A percentile compares a stretch with the other conserved stretches of the same genome.
Evolutionary conservation across 2,329 filamentous ascomycete genomes (phyloP).

Genomic region (Ceratocystis harringtonii): DNA sequence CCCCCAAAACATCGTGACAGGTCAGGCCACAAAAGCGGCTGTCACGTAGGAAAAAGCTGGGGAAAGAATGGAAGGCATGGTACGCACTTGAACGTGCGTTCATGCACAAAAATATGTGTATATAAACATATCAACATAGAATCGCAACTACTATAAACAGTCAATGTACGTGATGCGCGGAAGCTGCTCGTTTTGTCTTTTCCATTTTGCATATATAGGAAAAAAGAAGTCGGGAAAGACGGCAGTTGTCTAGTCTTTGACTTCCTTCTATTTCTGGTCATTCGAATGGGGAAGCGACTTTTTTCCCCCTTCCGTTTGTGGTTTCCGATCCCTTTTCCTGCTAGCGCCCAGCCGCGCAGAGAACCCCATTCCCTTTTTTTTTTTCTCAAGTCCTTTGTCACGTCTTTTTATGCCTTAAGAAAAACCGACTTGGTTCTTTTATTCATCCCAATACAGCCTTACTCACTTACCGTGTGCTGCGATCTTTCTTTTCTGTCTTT

Average conservation of each 20-base stretch:
- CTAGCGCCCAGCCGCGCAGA: not conserved
- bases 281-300: not conserved
- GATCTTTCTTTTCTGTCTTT: not conserved
- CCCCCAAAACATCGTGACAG: no score
- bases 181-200: no score
- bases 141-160: no score
- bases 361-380: not conserved
- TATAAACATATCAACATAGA: no score
- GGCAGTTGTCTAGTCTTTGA: not conserved
- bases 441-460: slow-evolving; percentile 18
- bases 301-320: slow-evolving; percentile 6
- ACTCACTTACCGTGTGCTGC: not conserved
- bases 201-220: not conserved
- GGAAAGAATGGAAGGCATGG: no score
- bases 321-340: slow-evolving; percentile 3
- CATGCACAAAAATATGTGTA: no score
- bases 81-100: no score
- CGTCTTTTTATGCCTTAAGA: not conserved
- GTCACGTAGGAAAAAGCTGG: no score
- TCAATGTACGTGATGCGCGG: no score
- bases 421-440: not conserved
- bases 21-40: no score
- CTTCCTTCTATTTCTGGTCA: not conserved
- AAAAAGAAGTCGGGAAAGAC: not conserved
- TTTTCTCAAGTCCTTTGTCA: not conserved